Evolutionary conservation across 2,329 filamentous ascomycete genomes (phyloP), one percentile per base, ranked within the genome.

Genomic region (Cladosporium colombiae): DNA sequence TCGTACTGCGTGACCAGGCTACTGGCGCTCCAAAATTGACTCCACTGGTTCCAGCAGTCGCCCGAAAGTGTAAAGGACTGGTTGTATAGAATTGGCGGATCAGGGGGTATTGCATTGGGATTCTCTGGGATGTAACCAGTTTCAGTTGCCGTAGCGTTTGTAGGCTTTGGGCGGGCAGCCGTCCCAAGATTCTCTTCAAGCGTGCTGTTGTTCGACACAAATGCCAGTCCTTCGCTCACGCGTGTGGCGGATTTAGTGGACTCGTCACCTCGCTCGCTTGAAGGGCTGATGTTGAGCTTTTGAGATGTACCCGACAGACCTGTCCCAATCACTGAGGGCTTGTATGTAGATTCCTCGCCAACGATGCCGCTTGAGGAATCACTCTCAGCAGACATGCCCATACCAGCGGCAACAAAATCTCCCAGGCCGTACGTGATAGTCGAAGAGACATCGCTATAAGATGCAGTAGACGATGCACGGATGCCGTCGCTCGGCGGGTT

Each of bases 11-110:
- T 5, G 40, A 46, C 40, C 40, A 46, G 8, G 40, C 40, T 46
- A n/a, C 40, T 46, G 8, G 40, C 40, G n/a, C 40, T 46, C 59
- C 59, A 62, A 18, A 35, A 62, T 29, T 62, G 59, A 27, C 46
- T 62, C 59, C 59, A 62, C 4, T 62, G 59, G 18, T 62, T 62
- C 59, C 59, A 62, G 46, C 59, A 62, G n/a, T 62, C 59, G 10
- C 59, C 59, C 1, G 59, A 52, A 6, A 62, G n/a, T 16, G 59
- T 62, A 2, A 62, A 37, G 2, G 56, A 44, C 3, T 37, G 56
- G 2, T 59, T 59, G n/a, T 27, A 5, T 25, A 37, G 27, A 13
- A 44, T 25, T 37, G 56, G 55, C 13, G 40, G 40, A 21, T 46
- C 40, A 5, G 40, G n/a, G 23, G 40, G 40, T 46, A 46, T 21